Base-by-base conservation (phyloP, 108 stramenopile species). In the Fistulifera solaris region DNA sequence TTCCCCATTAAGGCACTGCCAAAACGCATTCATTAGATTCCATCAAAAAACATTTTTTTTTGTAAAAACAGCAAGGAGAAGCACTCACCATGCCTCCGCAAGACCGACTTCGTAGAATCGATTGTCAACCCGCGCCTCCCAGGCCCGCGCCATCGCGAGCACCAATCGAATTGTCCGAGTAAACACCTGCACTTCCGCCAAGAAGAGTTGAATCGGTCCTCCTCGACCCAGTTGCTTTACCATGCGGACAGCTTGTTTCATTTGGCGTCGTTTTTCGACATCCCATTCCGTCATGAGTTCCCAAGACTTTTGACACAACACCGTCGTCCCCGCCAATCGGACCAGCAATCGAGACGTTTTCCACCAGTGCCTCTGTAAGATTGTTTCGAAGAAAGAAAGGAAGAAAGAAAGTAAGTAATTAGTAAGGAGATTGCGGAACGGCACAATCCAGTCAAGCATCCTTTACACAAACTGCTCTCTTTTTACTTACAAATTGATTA, bases 301-400 rank as follows among this genome's bases (percentile, higher is more conserved):
- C 72, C 50, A 51, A 51, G n/a, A 16, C 7, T 51, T n/a, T 24
- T 51, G n/a, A 23, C 22, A 27, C 38, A 54, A 54, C 17, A 39
- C 16, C 57, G 61, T 67, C 13, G 63, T 54, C 19, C 80, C 80
- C 15, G 59, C 75, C 12, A 87, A 40, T 16, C 85, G 73, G 6
- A 83, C 79, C 8, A 87, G 66, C 19, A 87, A 78, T 47, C 85
- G 71, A n/a, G 76, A 72, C 2, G 79, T 71, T 57, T 87, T 87
- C 85, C 85, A 87, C 78, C 74, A 77, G 54, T 77, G 76, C 52
- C 76, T 62, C 46, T 72, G 31, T 35, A 35, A 35, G 31, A 35
- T 6, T 6, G 31, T 35, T 3, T 35, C 31, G 31, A 35, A 8
- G 3, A 8, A 35, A 8, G 8, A 35, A 35, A 35, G 31, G 3